Evolutionary conservation across 768 basidiomycete genomes (phyloP).

Genomic region (Boletus pseudo-olivaceus): DNA sequence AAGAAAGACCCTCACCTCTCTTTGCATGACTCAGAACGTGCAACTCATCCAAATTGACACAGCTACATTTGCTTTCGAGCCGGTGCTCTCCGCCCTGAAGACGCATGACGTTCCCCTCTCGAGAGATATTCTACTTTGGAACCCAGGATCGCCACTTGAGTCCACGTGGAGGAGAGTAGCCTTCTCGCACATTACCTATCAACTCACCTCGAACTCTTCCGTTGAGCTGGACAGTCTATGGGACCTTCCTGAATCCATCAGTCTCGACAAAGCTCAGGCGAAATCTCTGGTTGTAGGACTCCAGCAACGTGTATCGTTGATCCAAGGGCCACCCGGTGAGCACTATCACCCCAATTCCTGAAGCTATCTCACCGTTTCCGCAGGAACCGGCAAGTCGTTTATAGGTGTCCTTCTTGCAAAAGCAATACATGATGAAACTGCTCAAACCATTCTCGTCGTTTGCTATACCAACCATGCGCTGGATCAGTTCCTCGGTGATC

Average conservation of each 20-base stretch:
- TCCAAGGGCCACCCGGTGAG: slow-evolving; percentile 70
- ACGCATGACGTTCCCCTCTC: slow-evolving; percentile 43
- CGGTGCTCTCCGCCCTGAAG: slow-evolving; percentile 51
- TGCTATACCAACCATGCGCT: slow-evolving; percentile 75
- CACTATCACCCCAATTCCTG: neutral
- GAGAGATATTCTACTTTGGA: slow-evolving; percentile 54
- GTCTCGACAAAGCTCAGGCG: slow-evolving; percentile 50
- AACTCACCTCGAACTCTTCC: slow-evolving; percentile 29
- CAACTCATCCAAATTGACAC: slow-evolving; percentile 55
- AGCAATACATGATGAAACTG: slow-evolving; percentile 45
- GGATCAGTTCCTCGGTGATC: slow-evolving; percentile 60
- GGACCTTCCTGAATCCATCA: slow-evolving; percentile 33
- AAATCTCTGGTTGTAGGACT: slow-evolving; percentile 47
- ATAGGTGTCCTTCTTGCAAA: slow-evolving; percentile 65
- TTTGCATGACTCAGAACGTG: slow-evolving; percentile 34
- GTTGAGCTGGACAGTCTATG: slow-evolving; percentile 40
- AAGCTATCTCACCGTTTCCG: neutral
- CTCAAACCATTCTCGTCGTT: slow-evolving; percentile 54
- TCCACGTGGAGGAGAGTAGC: neutral
- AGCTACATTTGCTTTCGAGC: slow-evolving; percentile 58
- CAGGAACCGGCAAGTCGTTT: slow-evolving; percentile 73
- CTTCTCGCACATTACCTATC: slow-evolving; percentile 20
- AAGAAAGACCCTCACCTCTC: slow-evolving; percentile 34
- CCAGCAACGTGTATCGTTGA: slow-evolving; percentile 51
- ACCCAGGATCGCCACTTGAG: slow-evolving; percentile 13